Evolutionary conservation across 2,329 filamentous ascomycete genomes (phyloP).

Genomic region (Calonectria honghensis): DNA sequence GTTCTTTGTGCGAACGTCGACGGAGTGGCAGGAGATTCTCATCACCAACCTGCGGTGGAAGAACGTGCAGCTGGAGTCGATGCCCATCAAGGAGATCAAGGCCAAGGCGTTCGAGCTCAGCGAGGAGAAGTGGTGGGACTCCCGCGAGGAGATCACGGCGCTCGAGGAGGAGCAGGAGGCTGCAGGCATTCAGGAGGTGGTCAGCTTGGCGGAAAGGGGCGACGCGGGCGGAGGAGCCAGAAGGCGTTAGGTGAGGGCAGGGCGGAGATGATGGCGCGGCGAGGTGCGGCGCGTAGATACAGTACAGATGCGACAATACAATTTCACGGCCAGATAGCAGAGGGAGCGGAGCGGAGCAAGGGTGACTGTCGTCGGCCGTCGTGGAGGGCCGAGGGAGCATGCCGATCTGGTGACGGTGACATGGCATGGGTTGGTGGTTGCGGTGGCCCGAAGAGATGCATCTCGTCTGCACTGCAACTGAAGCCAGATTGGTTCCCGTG

Average conservation of each 20-base stretch:
- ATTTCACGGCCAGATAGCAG: background rate
- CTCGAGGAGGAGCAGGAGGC: conserved; percentile 98
- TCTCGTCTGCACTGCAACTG: conserved; percentile 12
- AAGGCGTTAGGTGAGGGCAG: conserved; percentile 54
- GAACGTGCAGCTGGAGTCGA: conserved; percentile 78
- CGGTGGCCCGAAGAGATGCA: conserved; percentile 16
- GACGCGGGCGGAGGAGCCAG: conserved; percentile 67
- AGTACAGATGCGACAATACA: conserved; percentile 16
- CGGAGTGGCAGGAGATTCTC: conserved; percentile 92
- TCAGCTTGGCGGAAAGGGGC: conserved; percentile 86
- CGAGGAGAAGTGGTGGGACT: conserved; percentile 99
- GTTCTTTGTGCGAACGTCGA: conserved; percentile 91
- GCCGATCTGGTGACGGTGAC: conserved; percentile 22
- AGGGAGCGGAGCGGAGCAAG: background rate
- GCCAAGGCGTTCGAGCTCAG: conserved; percentile 92
- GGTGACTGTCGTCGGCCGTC: background rate
- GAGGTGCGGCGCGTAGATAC: conserved; percentile 18
- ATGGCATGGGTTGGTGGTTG: conserved; percentile 2
- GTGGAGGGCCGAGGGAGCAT: conserved; percentile 23
- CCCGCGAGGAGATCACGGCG: conserved; percentile 91
- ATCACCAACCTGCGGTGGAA: conserved; percentile 84
- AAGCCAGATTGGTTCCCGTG: conserved; percentile 6
- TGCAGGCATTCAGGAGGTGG: conserved; percentile 94
- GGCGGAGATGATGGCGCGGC: background rate
- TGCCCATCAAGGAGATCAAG: conserved; percentile 92